These are phyloP conservation scores for Trichoderma guizhouense DNA, from an alignment of 2,329 filamentous ascomycete genomes.

Conservation along the genomic window DNA sequence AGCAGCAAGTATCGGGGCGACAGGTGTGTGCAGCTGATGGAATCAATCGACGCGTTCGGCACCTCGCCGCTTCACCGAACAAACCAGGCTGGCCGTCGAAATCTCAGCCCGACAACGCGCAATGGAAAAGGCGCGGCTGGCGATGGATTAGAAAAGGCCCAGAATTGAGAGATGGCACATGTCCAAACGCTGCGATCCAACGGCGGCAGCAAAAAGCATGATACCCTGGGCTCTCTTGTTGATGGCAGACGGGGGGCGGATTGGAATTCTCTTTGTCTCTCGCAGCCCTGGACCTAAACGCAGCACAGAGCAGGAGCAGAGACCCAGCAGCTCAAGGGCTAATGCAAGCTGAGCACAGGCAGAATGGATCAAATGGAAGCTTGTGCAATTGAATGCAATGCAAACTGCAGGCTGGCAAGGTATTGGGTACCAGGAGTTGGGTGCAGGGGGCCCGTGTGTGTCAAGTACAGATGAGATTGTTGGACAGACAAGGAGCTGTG, in stretches of 20 bases:
- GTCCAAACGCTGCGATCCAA: slow-evolving; percentile 11
- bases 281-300: background rate
- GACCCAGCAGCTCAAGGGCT: background rate
- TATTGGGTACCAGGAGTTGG: background rate
- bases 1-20: slow-evolving; percentile 4
- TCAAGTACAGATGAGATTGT: background rate
- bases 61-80: slow-evolving; percentile 1
- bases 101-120: slow-evolving; percentile 1
- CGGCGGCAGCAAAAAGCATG: slow-evolving; percentile 12
- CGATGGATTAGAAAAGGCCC: background rate
- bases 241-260: slow-evolving; percentile 11
- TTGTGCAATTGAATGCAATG: background rate
- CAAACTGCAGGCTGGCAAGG: background rate
- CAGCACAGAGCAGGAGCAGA: background rate
- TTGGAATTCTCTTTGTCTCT: slow-evolving; percentile 6
- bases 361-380: background rate
- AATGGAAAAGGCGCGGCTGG: background rate
- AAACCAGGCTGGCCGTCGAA: slow-evolving; percentile 3
- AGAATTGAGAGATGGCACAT: slow-evolving; percentile 14
- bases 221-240: slow-evolving; percentile 7
- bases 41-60: slow-evolving; percentile 10
- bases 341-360: background rate
- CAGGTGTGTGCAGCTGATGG: slow-evolving; percentile 16
- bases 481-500: background rate
- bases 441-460: background rate